phyloP scores from a whole-genome alignment of 1,284 basidiomycete genomes.

The Sanghuangporus weigelae region DNA sequence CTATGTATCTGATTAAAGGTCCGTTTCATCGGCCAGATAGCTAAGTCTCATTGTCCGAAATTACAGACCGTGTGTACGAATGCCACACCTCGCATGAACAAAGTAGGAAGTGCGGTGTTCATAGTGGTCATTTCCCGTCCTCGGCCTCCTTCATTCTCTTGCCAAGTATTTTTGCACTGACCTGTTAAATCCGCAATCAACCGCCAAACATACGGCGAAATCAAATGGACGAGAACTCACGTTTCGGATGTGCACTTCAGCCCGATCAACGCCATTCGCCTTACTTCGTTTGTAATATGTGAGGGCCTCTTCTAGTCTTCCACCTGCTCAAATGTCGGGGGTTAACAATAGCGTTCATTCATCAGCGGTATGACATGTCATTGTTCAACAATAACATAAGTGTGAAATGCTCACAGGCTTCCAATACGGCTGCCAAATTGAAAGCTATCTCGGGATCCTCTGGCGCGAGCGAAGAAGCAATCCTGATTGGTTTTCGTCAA shows the following conservation, averaged over 20 bases:
- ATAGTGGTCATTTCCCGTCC: slow-evolving; percentile 34
- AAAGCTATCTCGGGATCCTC: slow-evolving; percentile 94
- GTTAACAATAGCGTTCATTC: slow-evolving; percentile 18
- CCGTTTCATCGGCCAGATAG: not conserved
- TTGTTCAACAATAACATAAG: slow-evolving; percentile 27
- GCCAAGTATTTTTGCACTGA: slow-evolving; percentile 78
- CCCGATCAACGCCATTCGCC: slow-evolving; percentile 78
- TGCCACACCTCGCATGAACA: not conserved
- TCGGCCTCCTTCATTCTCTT: slow-evolving; percentile 50
- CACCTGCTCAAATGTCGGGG: slow-evolving; percentile 40
- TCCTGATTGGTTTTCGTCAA: slow-evolving; percentile 40
- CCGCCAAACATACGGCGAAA: slow-evolving; percentile 13
- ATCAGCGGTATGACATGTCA: slow-evolving; percentile 25
- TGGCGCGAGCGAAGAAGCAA: slow-evolving; percentile 80
- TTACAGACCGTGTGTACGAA: not conserved
- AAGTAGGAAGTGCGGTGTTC: not conserved
- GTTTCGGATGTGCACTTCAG: slow-evolving; percentile 82
- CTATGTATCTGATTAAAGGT: not conserved
- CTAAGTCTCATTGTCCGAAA: not conserved
- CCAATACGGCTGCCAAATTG: slow-evolving; percentile 87
- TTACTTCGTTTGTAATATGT: slow-evolving; percentile 76
- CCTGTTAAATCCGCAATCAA: slow-evolving; percentile 35
- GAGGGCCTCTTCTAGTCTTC: slow-evolving; percentile 76
- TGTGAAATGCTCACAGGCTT: slow-evolving; percentile 62
- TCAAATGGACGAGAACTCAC: slow-evolving; percentile 36